Base-by-base conservation (phyloP, 257 asterid genomes). In the Plantago ovata region DNA sequence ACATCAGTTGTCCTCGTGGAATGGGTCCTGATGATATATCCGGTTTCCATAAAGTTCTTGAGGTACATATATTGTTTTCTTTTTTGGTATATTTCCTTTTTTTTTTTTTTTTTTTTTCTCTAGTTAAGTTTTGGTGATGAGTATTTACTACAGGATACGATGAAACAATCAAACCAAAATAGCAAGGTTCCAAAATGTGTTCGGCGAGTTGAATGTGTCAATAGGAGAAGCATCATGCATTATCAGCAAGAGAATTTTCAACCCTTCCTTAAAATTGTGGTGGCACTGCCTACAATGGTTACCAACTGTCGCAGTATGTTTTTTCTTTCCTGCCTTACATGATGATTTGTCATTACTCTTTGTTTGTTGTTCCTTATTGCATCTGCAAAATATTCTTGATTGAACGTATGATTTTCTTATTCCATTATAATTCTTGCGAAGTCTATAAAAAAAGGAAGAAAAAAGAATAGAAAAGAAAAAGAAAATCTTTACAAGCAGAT, bases 1-100 rank as follows among this genome's bases (percentile, higher is more conserved):
- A 77, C 72, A 81, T 93, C 61, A 81, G 72, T 70, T 89, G 97
- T 69, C 98, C 97, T 59, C 74, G 81, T 47, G 97, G 98, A 77
- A 82, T 93, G 95, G 94, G 97, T 64, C 95, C 98, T 51, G 98
- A 93, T 69, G 98, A 93, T 73, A 82, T 93, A 67, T 82, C 98
- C 56, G 76, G 63, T 66, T 89, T 93, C 73, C 97, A 89, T 79
- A 95, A 84, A 77, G 65, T 61, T 70, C 95, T 93, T 19, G 98
- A 93, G 95, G 98, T 88, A 72, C 36, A 1, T 18, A 19, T 48
- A 18, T 50, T 10, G 0, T 15, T 49, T 49, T 49, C 3, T 0
- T 49, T 48, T 1, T 19, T 28, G 36, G 7, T 28, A 6, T 28
- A 59, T 66, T 32, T 51, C 24, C 19, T 38, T 46, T 40, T 28